Percentiles rank a stretch among this genome's conserved stretches.
Conservation (phyloP, 164 flowering plant genomes). For the Vitis riparia region DNA sequence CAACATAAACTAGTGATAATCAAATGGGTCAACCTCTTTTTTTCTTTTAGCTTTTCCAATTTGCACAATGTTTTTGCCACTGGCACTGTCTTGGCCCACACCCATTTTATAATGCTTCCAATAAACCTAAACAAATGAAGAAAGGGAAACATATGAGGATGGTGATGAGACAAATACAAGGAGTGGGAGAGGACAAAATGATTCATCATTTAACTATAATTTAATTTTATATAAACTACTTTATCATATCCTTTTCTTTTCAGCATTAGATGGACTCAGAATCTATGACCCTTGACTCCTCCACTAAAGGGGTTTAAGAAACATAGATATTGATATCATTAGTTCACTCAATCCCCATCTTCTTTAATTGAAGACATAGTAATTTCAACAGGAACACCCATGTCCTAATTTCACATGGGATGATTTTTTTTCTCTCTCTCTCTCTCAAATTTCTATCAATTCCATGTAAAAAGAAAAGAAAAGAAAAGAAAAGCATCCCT, state of each 20-base stretch:
- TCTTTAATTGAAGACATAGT: not conserved
- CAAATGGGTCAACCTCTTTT: constrained; percentile 46
- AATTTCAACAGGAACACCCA: not conserved
- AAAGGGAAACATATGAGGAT: too few species aligned
- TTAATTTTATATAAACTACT: not conserved
- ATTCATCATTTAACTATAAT: not conserved
- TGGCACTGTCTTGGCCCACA: constrained; percentile 18
- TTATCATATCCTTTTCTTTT: constrained; percentile 5
- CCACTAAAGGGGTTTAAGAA: constrained; percentile 40
- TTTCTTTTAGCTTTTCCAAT: constrained; percentile 32
- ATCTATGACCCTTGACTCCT: constrained; percentile 63
- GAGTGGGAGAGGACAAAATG: not conserved
- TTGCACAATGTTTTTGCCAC: constrained; percentile 33
- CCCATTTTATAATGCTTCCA: not conserved
- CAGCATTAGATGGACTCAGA: constrained; percentile 18
- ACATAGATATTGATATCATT: constrained; percentile 1
- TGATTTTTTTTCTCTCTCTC: too few species aligned
- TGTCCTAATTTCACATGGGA: too few species aligned
- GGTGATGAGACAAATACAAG: not conserved
- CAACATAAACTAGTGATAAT: constrained; percentile 36
- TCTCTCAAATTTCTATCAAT: not conserved
- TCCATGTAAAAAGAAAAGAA: not conserved
- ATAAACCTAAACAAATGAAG: not conserved
- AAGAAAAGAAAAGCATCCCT: not conserved
- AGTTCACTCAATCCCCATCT: constrained; percentile 12